Conservation (phyloP, 495 filamentous ascomycete species). For the Daldinia childiae region DNA sequence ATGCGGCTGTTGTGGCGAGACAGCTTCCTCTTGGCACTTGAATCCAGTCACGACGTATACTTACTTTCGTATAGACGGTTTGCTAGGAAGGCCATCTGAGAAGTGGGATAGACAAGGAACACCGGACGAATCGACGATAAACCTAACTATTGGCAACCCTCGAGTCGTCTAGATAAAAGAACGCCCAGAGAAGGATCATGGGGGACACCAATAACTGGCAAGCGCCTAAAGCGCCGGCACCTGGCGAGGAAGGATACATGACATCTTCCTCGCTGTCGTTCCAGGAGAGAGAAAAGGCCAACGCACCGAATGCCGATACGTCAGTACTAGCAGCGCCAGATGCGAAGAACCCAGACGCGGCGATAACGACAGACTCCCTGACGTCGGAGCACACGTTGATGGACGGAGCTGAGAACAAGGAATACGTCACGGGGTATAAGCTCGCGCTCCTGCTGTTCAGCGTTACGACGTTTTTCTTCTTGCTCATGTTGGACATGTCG, state of each 20-base stretch:
- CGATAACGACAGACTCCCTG: neutral
- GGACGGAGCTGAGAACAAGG: slow-evolving; percentile 23
- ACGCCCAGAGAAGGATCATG: slow-evolving; percentile 1
- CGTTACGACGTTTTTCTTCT: slow-evolving; percentile 55
- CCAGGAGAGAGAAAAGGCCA: slow-evolving; percentile 18
- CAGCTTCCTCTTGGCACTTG: neutral
- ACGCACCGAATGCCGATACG: neutral
- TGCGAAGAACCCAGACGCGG: slow-evolving; percentile 2
- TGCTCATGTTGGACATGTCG: slow-evolving; percentile 60
- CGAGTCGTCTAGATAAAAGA: neutral
- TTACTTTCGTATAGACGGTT: neutral
- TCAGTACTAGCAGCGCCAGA: neutral
- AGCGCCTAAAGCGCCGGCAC: neutral
- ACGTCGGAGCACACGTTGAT: slow-evolving; percentile 11
- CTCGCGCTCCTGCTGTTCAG: slow-evolving; percentile 40
- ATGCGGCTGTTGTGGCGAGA: neutral
- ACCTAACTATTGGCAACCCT: neutral
- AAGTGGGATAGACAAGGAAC: neutral
- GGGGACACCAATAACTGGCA: slow-evolving; percentile 12
- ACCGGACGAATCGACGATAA: neutral
- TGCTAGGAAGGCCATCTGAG: neutral
- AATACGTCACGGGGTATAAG: slow-evolving; percentile 40
- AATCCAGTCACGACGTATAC: neutral
- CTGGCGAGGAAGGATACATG: slow-evolving; percentile 12
- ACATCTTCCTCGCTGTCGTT: slow-evolving; percentile 11